phyloP scores from a whole-genome alignment of 2,329 filamentous ascomycete species.

The Neurospora sp. region DNA sequence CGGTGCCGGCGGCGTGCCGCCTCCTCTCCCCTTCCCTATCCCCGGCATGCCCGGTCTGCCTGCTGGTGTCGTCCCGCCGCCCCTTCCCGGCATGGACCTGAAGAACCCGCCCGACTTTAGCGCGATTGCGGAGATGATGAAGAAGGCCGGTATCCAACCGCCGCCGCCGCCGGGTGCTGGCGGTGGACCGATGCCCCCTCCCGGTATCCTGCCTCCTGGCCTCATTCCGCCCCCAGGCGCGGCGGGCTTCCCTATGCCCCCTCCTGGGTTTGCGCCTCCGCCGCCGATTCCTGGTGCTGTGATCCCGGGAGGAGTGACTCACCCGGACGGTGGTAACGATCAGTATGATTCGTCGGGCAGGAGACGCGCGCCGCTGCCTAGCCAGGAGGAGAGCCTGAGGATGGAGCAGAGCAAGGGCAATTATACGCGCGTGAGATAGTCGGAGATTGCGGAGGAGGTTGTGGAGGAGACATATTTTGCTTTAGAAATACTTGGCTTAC shows the following conservation, averaged over 20 bases:
- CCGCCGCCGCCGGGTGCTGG: slow-evolving; percentile 32
- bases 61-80: slow-evolving; percentile 35
- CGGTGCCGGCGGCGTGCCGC: slow-evolving; percentile 35
- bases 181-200: slow-evolving; percentile 27
- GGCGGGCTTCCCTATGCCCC: slow-evolving; percentile 20
- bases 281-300: slow-evolving; percentile 17
- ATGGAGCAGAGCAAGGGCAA: slow-evolving; percentile 62
- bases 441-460: neutral
- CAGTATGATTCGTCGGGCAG: slow-evolving; percentile 26
- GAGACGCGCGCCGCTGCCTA: slow-evolving; percentile 63
- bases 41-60: slow-evolving; percentile 40
- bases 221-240: slow-evolving; percentile 37
- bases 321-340: slow-evolving; percentile 2
- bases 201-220: slow-evolving; percentile 37
- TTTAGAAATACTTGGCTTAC: neutral
- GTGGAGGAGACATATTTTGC: neutral
- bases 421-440: slow-evolving; percentile 38
- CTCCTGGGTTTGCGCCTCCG: slow-evolving; percentile 22
- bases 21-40: slow-evolving; percentile 38
- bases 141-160: slow-evolving; percentile 53
- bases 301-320: neutral
- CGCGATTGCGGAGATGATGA: slow-evolving; percentile 54
- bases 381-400: slow-evolving; percentile 72
- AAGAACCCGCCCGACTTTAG: slow-evolving; percentile 52
- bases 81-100: slow-evolving; percentile 45